Base-by-base conservation (phyloP, 768 basidiomycete genomes). In the Tricholomella constricta region DNA sequence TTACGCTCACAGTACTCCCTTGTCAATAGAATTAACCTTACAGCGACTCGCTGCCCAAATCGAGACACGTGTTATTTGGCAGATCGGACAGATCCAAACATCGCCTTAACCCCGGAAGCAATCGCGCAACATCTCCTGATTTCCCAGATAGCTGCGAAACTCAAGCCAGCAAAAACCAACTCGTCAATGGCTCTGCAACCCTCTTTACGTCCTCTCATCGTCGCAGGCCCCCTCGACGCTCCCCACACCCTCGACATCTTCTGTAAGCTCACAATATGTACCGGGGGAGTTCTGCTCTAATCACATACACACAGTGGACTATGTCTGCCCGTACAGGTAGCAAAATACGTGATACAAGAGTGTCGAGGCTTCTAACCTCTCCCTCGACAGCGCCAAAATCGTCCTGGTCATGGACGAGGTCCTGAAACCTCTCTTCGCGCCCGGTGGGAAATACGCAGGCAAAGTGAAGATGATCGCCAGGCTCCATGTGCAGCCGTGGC, bases 191-290 rank as follows among this genome's bases (percentile, higher is more conserved):
- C 91, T 42, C 77, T 93, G 38, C 87, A 85, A 77, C 90, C 91
- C 1, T 84, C 81, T 45, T 80, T 94, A 32, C 70, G 76, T 26
- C 80, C 88, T 44, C 74, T 88, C 41, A 66, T 86, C 46, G 72
- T 94, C 52, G 77, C 81, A 3, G 91, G 91, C 36, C 63, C 57
- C 15, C 62, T 65, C 48, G 72, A 79, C 25, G 80, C 91, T 0
- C 86, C 87, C 0, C 89, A 94, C 61, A 90, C 88, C 2, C 75
- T 94, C 45, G 91, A 94, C 52, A 70, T 92, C 52, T 93, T 90
- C 69, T 67, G 89, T 88, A 62, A 62, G 88, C 66, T 15, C 19
- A 12, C 14, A 5, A 40, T 22, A 10, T 29, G 2, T 25, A 14
- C 37, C 19, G 14, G 20, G 17, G 32, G 3, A 34, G 5, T 25